Evolutionary conservation across 495 filamentous ascomycete genomes (phyloP).

Genomic region (Podospora comata): DNA sequence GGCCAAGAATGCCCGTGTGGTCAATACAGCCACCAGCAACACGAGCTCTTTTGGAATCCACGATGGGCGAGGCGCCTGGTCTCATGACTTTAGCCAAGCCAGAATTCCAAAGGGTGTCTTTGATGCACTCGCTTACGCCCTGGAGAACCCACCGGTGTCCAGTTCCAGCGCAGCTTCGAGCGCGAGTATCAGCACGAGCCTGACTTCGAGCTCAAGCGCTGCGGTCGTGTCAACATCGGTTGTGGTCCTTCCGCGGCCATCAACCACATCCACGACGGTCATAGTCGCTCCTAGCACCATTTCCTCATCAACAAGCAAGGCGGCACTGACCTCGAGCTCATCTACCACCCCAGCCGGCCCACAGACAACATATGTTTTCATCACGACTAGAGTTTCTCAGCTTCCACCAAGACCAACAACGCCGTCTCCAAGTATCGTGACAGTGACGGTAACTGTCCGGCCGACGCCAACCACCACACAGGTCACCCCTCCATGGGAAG

Average conservation of each 20-base stretch:
- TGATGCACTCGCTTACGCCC: constrained; percentile 29
- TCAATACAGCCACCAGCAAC: constrained; percentile 27
- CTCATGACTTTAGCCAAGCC: constrained; percentile 31
- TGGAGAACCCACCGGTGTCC: constrained; percentile 5
- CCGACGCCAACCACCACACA: constrained; percentile 6
- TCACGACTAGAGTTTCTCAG: constrained; percentile 19
- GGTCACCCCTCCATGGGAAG: background rate
- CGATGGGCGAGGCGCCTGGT: constrained; percentile 25
- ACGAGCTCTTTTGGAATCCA: constrained; percentile 29
- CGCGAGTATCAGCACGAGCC: background rate
- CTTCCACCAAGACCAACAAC: constrained; percentile 3
- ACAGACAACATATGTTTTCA: constrained; percentile 9
- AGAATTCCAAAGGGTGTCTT: constrained; percentile 32
- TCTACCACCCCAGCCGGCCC: background rate
- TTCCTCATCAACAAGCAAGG: background rate
- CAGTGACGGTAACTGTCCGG: constrained; percentile 12
- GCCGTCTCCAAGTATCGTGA: constrained; percentile 3
- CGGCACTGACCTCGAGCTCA: background rate
- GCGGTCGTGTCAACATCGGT: background rate
- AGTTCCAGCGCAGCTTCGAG: background rate
- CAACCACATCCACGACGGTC: background rate
- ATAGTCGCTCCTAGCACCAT: background rate
- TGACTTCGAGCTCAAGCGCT: background rate
- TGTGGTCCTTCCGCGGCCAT: background rate
- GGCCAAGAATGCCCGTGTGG: constrained; percentile 25